Percentiles rank a stretch among this genome's conserved stretches.
These are phyloP conservation scores for Croton laevigatus DNA, from an alignment of 441 rosid species.

Conservation along the genomic window DNA sequence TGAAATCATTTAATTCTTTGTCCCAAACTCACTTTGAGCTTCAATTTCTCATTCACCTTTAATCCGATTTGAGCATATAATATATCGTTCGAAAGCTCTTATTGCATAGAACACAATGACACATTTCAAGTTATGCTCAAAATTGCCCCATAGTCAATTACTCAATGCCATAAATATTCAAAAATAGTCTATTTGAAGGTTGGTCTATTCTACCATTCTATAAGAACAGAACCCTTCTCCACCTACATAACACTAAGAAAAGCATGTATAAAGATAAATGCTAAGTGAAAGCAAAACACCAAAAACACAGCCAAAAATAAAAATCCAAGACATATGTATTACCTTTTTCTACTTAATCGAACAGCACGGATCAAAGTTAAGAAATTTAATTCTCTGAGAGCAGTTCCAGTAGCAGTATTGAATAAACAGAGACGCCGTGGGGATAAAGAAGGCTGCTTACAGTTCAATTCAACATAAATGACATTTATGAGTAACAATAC, in stretches of 20 bases:
- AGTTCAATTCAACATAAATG: slow-evolving; percentile 11
- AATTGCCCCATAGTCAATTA: too few species aligned
- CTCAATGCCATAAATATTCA: too few species aligned
- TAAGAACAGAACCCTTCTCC: background rate
- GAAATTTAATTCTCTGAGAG: slow-evolving; percentile 73
- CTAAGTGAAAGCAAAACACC: background rate
- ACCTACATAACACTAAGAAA: background rate
- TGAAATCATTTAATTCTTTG: too few species aligned
- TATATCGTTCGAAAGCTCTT: too few species aligned
- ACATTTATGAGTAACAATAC: background rate
- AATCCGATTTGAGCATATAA: too few species aligned
- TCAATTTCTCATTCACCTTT: too few species aligned
- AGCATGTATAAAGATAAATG: background rate
- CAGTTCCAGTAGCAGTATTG: slow-evolving; percentile 57
- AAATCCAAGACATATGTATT: background rate
- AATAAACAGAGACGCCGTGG: slow-evolving; percentile 86
- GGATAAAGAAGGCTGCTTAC: slow-evolving; percentile 68
- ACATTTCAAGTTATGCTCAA: too few species aligned
- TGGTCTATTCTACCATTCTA: background rate
- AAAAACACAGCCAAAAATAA: background rate
- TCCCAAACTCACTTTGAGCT: too few species aligned
- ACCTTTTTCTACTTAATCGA: slow-evolving; percentile 76
- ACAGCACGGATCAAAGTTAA: slow-evolving; percentile 77
- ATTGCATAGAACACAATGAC: too few species aligned
- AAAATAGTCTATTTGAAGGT: background rate